phyloP scores from a whole-genome alignment of 2,329 filamentous ascomycete species.

The Bipolaris bicolor region DNA sequence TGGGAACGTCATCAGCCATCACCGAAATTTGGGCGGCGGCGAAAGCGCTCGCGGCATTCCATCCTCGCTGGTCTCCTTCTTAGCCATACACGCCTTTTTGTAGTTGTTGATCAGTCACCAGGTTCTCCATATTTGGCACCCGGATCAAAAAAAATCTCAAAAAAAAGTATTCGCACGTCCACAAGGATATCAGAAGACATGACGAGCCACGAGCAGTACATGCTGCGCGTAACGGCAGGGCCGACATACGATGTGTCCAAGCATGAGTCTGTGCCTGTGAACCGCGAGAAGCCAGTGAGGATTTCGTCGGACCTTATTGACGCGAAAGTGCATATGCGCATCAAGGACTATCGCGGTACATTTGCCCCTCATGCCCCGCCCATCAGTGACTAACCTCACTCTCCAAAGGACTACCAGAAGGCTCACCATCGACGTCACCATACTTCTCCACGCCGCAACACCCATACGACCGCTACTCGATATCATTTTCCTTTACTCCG shows the following conservation, averaged over 20 bases:
- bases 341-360: conserved; percentile 65
- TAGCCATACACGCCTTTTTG: neutral
- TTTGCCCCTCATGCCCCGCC: neutral
- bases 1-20: conserved; percentile 20
- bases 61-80: neutral
- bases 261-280: conserved; percentile 79
- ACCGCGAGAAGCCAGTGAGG: conserved; percentile 65
- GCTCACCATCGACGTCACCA: conserved; percentile 70
- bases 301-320: conserved; percentile 70
- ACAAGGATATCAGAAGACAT: neutral
- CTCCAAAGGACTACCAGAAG: conserved; percentile 70
- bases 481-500: conserved; percentile 79
- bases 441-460: conserved; percentile 80
- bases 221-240: conserved; percentile 82
- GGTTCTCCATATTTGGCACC: too few species aligned
- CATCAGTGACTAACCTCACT: neutral
- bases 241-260: conserved; percentile 72
- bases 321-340: conserved; percentile 73
- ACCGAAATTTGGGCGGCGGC: conserved; percentile 16
- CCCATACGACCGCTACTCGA: conserved; percentile 79
- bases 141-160: too few species aligned
- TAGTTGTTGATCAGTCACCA: neutral
- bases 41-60: neutral
- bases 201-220: conserved; percentile 68
- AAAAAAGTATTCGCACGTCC: neutral